phyloP scores from a whole-genome alignment of 2,329 filamentous ascomycete genomes.

The Colletotrichum neosansevieriae region DNA sequence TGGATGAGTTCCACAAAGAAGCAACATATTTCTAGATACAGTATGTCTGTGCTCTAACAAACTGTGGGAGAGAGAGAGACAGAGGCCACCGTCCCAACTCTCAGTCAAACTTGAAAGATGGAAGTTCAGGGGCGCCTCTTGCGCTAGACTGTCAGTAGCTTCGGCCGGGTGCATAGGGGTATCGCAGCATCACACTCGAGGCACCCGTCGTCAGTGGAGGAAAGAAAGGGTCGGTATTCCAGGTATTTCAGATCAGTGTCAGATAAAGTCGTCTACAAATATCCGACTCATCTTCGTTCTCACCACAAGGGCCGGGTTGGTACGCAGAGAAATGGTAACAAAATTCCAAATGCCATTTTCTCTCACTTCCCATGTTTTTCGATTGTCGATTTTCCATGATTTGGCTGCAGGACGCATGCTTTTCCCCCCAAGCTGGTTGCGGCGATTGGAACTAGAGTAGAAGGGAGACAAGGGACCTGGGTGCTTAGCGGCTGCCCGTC shows the following conservation, averaged over 20 bases:
- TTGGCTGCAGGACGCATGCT: constrained; percentile 7
- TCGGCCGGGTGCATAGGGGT: not conserved
- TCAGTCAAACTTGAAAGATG: too few species aligned
- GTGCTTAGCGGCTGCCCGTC: constrained; percentile 7
- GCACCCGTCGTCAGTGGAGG: too few species aligned
- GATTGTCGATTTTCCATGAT: constrained; percentile 9
- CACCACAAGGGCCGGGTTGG: not conserved
- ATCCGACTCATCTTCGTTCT: not conserved
- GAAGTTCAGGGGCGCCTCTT: not conserved
- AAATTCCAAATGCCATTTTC: constrained; percentile 17
- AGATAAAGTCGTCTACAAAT: constrained; percentile 19
- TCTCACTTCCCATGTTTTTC: constrained; percentile 18
- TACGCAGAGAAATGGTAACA: not conserved
- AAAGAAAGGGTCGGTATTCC: too few species aligned
- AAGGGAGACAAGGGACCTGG: not conserved
- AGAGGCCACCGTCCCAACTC: too few species aligned
- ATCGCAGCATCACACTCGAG: not conserved
- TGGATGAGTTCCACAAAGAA: too few species aligned
- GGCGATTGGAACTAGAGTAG: not conserved
- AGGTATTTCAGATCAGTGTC: not conserved
- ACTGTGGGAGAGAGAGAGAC: too few species aligned
- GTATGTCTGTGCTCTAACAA: too few species aligned
- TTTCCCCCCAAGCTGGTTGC: constrained; percentile 10
- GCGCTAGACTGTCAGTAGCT: constrained; percentile 2
- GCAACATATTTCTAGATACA: too few species aligned